Evolutionary conservation across 176 grass and related monocot species (phyloP).

Genomic region (Rhynchospora breviuscula): DNA sequence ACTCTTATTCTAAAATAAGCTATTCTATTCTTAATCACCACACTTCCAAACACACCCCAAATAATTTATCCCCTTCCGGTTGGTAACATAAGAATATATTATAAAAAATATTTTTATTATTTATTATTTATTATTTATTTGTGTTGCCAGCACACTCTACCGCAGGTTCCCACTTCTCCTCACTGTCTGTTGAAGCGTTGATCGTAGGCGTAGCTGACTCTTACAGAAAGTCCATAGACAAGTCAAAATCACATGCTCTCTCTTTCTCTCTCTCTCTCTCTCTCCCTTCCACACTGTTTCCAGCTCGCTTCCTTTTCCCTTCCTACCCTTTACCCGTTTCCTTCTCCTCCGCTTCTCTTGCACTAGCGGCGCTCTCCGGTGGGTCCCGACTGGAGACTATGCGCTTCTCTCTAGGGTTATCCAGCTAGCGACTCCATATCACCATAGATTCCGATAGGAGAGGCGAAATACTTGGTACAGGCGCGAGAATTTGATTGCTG

Average conservation of each 20-base stretch:
- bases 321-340: neutral
- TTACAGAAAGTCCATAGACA: constrained; percentile 13
- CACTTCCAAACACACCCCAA: too few species aligned
- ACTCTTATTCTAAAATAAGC: too few species aligned
- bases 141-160: neutral
- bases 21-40: too few species aligned
- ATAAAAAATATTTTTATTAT: neutral
- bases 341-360: neutral
- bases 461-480: neutral
- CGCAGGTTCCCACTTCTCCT: neutral
- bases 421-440: neutral
- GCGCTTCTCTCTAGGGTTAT: neutral
- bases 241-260: constrained; percentile 15
- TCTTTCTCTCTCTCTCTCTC: neutral
- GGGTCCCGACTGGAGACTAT: constrained; percentile 1
- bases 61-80: too few species aligned
- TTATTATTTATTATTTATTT: neutral
- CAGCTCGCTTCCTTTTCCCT: neutral
- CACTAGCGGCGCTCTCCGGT: neutral
- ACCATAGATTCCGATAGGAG: constrained; percentile 1
- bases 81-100: too few species aligned
- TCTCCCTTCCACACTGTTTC: constrained; percentile 6
- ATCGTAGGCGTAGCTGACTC: neutral
- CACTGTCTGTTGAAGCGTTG: neutral
- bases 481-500: neutral